phyloP scores from a whole-genome alignment of 305 asterid genomes.

The Fraxinus ornus region DNA sequence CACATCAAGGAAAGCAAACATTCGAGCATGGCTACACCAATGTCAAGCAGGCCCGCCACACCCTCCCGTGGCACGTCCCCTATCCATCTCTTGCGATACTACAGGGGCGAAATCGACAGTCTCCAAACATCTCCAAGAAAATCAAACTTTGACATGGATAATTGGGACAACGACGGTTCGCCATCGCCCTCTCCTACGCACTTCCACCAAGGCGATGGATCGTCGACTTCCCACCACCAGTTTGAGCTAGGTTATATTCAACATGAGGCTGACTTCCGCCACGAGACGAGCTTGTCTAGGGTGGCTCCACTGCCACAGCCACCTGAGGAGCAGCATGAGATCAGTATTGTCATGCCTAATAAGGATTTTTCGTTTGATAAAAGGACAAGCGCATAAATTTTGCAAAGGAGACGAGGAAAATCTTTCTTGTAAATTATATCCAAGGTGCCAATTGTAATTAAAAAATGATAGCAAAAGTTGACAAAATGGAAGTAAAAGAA shows the following conservation, averaged over 20 bases:
- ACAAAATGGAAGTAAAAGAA: neutral
- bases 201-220: slow-evolving; percentile 30
- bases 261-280: slow-evolving; percentile 13
- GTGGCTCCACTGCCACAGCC: slow-evolving; percentile 40
- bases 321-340: slow-evolving; percentile 33
- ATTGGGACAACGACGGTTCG: slow-evolving; percentile 44
- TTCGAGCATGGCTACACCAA: slow-evolving; percentile 41
- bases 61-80: slow-evolving; percentile 73
- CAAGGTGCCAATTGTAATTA: neutral
- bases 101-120: slow-evolving; percentile 45
- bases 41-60: slow-evolving; percentile 58
- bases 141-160: slow-evolving; percentile 34
- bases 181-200: slow-evolving; percentile 45
- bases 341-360: slow-evolving; percentile 22
- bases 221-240: slow-evolving; percentile 26
- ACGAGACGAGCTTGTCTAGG: slow-evolving; percentile 32
- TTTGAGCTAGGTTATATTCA: slow-evolving; percentile 42
- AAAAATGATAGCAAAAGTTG: neutral
- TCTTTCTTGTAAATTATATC: neutral
- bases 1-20: slow-evolving; percentile 58
- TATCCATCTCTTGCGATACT: slow-evolving; percentile 59
- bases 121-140: slow-evolving; percentile 39
- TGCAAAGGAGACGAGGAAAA: neutral
- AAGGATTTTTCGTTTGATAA: slow-evolving; percentile 60
- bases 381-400: slow-evolving; percentile 1